Evolutionary conservation across 1,284 basidiomycete species (phyloP).

Genomic region (Microbotryomycetes sp.): DNA sequence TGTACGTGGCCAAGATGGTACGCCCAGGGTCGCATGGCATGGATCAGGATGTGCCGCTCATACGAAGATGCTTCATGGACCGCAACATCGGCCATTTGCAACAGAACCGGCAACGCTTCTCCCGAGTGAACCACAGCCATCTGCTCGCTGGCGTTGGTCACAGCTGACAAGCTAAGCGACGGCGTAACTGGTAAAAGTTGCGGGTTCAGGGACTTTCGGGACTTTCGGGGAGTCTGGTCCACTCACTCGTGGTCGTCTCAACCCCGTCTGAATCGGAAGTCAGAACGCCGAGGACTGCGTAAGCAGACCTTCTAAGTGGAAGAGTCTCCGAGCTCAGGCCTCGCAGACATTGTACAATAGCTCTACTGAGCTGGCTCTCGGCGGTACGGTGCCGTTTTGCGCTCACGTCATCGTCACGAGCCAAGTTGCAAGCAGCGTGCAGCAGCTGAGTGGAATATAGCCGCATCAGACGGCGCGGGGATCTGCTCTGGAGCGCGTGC

Average conservation of each 20-base stretch:
- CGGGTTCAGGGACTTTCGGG: no score
- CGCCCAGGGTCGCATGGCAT: background rate
- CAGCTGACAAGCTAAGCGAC: background rate
- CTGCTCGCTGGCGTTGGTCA: background rate
- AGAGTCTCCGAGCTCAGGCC: background rate
- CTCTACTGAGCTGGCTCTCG: background rate
- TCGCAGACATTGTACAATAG: background rate
- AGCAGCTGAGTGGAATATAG: no score
- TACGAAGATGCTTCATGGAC: background rate
- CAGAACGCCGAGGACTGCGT: no score
- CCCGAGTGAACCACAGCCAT: background rate
- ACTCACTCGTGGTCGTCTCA: no score
- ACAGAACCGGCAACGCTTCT: background rate
- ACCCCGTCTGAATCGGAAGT: no score
- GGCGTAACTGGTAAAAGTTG: background rate
- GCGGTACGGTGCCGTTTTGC: no score
- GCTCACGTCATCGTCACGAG: no score
- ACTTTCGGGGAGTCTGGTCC: no score
- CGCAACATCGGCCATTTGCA: background rate
- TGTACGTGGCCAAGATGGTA: background rate
- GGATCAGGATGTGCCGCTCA: background rate
- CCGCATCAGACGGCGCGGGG: no score
- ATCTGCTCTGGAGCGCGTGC: no score
- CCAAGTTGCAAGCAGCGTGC: no score
- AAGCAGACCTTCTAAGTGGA: no score